A percentile compares a stretch with the other conserved stretches of the same genome.
Conservation (phyloP, 176 grass and related monocot genomes). For the Neostapfia colusana region DNA sequence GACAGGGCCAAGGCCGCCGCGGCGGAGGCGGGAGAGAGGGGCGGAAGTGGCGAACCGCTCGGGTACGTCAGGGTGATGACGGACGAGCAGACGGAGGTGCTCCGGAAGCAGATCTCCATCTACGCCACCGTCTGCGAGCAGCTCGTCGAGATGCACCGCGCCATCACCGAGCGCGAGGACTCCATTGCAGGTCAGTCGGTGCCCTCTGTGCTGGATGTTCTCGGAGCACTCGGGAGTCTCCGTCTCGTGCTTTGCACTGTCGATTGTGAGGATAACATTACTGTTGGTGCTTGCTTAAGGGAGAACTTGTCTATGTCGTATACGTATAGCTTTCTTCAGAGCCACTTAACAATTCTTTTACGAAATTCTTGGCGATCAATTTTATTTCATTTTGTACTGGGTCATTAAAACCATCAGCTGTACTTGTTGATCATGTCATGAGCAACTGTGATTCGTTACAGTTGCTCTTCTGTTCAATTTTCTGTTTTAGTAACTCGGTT, state of each 20-base stretch:
- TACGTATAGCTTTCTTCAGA: too few relatives aligned
- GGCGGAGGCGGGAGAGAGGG: slow-evolving; percentile 16
- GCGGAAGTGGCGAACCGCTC: slow-evolving; percentile 42
- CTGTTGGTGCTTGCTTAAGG: too few relatives aligned
- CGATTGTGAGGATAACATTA: too few relatives aligned
- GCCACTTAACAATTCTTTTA: too few relatives aligned
- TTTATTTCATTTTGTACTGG: not conserved
- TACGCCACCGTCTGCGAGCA: slow-evolving; percentile 95
- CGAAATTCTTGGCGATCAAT: not conserved
- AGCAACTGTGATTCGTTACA: too few relatives aligned
- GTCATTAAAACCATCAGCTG: not conserved
- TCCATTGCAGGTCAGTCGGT: slow-evolving; percentile 55
- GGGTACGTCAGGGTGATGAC: slow-evolving; percentile 91
- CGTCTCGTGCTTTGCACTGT: too few relatives aligned
- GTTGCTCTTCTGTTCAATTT: too few relatives aligned
- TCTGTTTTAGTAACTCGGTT: too few relatives aligned
- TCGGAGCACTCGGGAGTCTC: too few relatives aligned
- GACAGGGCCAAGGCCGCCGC: slow-evolving; percentile 29
- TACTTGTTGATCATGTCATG: too few relatives aligned
- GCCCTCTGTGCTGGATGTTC: too few relatives aligned
- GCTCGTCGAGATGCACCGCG: slow-evolving; percentile 91
- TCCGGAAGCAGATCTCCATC: slow-evolving; percentile 94
- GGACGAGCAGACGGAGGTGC: slow-evolving; percentile 91
- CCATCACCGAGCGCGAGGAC: slow-evolving; percentile 73
- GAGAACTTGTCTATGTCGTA: too few relatives aligned